phyloP scores from a whole-genome alignment of 2,329 filamentous ascomycete genomes.

The Trichoderma sp. region DNA sequence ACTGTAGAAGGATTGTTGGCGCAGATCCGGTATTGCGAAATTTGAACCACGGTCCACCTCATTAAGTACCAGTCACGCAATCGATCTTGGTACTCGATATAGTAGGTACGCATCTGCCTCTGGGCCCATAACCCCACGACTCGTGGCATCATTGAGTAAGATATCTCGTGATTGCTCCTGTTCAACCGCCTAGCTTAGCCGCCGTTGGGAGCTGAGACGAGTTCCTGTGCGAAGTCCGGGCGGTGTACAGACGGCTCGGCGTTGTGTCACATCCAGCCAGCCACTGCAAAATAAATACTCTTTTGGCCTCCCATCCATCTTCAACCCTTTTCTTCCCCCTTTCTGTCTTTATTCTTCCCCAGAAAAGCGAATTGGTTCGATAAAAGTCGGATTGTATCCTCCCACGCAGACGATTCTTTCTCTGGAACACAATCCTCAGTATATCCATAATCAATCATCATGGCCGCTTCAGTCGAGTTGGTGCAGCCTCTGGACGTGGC shows the following conservation, averaged over 20 bases:
- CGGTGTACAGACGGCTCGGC: neutral
- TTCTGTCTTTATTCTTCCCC: neutral
- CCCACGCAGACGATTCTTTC: neutral
- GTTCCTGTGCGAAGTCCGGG: neutral
- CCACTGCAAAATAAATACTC: slow-evolving; percentile 7
- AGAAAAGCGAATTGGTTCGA: neutral
- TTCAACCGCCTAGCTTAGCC: neutral
- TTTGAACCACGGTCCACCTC: slow-evolving; percentile 23
- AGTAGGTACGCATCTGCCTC: neutral
- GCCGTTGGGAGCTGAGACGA: neutral
- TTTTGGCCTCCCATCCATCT: neutral
- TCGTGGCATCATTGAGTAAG: slow-evolving; percentile 18
- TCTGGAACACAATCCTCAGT: neutral
- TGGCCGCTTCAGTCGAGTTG: slow-evolving; percentile 33
- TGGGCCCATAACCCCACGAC: slow-evolving; percentile 18
- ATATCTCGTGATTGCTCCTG: slow-evolving; percentile 10
- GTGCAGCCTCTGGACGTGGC: slow-evolving; percentile 29
- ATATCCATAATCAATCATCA: slow-evolving; percentile 23
- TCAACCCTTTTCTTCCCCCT: neutral
- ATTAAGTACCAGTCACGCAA: slow-evolving; percentile 20
- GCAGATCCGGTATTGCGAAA: slow-evolving; percentile 24
- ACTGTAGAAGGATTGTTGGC: neutral
- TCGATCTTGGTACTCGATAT: neutral
- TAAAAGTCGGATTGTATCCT: neutral
- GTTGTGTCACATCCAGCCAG: slow-evolving; percentile 1